These are phyloP conservation scores for Pilasporangium apinafurcum DNA, from an alignment of 352 stramenopile genomes.

Conservation along the genomic window DNA sequence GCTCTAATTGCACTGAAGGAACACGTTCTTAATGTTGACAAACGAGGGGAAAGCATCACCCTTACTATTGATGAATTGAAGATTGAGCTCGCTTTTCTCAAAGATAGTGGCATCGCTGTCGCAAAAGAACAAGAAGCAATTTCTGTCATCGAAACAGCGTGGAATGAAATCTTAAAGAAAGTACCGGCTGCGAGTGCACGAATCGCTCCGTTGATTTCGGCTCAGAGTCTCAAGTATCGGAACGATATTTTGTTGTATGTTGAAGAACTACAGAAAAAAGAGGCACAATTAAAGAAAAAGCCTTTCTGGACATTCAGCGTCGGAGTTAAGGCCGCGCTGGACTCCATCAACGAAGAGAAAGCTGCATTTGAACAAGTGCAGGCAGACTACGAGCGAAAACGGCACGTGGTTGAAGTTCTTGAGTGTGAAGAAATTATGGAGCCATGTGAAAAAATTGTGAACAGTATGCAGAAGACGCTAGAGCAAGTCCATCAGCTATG, in stretches of 20 bases:
- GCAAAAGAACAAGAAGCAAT: constrained; percentile 53
- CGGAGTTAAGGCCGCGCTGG: constrained; percentile 29
- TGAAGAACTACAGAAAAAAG: constrained; percentile 59
- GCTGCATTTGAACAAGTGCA: constrained; percentile 27
- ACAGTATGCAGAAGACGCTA: constrained; percentile 70
- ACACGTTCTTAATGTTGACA: constrained; percentile 75
- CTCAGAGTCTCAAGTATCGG: constrained; percentile 56
- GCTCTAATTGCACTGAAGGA: constrained; percentile 71
- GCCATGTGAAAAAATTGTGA: constrained; percentile 60
- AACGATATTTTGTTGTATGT: constrained; percentile 83
- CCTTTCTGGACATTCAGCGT: constrained; percentile 57
- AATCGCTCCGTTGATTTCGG: constrained; percentile 56
- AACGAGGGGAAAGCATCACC: constrained; percentile 53
- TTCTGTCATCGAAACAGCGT: constrained; percentile 40
- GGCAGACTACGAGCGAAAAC: constrained; percentile 40
- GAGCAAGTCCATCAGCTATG: constrained; percentile 78
- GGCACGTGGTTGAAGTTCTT: constrained; percentile 90
- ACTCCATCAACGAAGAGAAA: constrained; percentile 36
- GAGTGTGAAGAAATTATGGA: constrained; percentile 90
- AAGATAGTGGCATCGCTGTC: constrained; percentile 47
- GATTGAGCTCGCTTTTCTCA: constrained; percentile 59
- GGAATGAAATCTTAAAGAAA: constrained; percentile 57
- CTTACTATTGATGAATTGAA: constrained; percentile 60
- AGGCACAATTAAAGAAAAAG: constrained; percentile 40
- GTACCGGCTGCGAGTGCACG: constrained; percentile 55